Evolutionary conservation across 2,329 filamentous ascomycete species (phyloP), one percentile per base, ranked within the genome.

Genomic region (Calcarisporium arbuscula): DNA sequence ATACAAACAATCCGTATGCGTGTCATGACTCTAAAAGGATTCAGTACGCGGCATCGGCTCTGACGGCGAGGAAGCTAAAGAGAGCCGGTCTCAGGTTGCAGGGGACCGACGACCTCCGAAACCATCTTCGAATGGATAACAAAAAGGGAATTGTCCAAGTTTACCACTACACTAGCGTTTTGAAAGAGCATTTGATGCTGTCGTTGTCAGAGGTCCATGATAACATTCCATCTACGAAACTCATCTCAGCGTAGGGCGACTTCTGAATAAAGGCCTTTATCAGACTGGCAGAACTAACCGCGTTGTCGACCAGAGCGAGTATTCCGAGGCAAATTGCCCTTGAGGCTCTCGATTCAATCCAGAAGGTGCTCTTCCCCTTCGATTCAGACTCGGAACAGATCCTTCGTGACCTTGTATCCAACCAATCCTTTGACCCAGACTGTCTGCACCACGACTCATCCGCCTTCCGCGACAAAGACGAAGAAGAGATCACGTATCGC

Each of bases 321-420:
- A 17, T 22, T 18, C 25, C 34, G 16, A 22, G 26, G 15, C 25
- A 20, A 10, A 10, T 36, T 14, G 34, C 34, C 2, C 28, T 36
- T 20, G 34, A 36, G 23, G 19, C 29, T 14, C 17, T 36, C 8
- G 34, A 36, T 14, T 32, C 34, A 10, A 18, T 34, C 10, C 25
- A 25, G 16, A 32, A 32, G 20, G 18, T 36, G 8, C 34, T 36
- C 28, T 36, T 36, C 17, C 34, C 34, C 17, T 25, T 31, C 11
- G 21, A 31, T 22, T 27, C 21, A 14, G 34, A 28, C 11, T 36
- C 34, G 1, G 19, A 32, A 12, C 16, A 6, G 6, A 5, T 36
- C 10, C 34, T 36, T 23, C 34, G 34, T 5, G 17, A 16, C 8
- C 29, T 36, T 5, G 29, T 36, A 16, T 35, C 33, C 12, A 32